Evolutionary conservation across 2,329 filamentous ascomycete species (phyloP).

Genomic region (Fusarium subglutinans): DNA sequence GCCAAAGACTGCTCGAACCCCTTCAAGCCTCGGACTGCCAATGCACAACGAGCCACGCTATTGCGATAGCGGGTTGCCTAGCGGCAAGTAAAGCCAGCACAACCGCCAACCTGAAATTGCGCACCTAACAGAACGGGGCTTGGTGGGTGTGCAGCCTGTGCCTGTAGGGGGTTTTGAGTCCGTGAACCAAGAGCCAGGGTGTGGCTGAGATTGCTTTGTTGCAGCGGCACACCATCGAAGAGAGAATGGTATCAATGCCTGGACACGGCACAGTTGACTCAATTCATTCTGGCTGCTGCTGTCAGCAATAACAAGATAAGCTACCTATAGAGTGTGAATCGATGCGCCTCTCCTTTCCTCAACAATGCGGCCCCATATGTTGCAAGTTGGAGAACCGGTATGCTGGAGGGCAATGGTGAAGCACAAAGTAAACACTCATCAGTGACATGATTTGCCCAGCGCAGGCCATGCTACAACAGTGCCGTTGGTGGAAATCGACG

Average conservation of each 20-base stretch:
- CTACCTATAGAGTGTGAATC: not conserved
- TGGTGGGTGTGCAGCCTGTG: conserved; percentile 14
- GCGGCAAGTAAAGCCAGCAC: conserved; percentile 14
- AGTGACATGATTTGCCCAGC: conserved; percentile 18
- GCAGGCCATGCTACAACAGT: conserved; percentile 10
- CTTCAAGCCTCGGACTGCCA: conserved; percentile 11
- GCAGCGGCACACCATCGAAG: conserved; percentile 22
- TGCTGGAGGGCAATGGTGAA: conserved; percentile 21
- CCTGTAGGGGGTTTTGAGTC: conserved; percentile 25
- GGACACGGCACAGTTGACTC: conserved; percentile 19
- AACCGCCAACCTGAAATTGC: conserved; percentile 40
- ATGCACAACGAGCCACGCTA: conserved; percentile 13
- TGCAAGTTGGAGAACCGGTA: conserved; percentile 1
- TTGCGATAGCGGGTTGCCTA: conserved; percentile 18
- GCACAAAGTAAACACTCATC: conserved; percentile 10
- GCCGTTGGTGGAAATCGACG: conserved; percentile 27
- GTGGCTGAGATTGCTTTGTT: conserved; percentile 38
- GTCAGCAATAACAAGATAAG: not conserved
- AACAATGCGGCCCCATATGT: not conserved
- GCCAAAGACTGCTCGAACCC: conserved; percentile 16
- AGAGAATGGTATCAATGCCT: conserved; percentile 30
- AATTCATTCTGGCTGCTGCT: not conserved
- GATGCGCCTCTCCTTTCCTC: not conserved
- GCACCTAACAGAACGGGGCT: conserved; percentile 24
- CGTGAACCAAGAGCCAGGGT: conserved; percentile 32